Percentiles rank a stretch among this genome's conserved stretches.
Evolutionary conservation across 129 eudicot species (phyloP).

Genomic region (Flaveria ramosissima): DNA sequence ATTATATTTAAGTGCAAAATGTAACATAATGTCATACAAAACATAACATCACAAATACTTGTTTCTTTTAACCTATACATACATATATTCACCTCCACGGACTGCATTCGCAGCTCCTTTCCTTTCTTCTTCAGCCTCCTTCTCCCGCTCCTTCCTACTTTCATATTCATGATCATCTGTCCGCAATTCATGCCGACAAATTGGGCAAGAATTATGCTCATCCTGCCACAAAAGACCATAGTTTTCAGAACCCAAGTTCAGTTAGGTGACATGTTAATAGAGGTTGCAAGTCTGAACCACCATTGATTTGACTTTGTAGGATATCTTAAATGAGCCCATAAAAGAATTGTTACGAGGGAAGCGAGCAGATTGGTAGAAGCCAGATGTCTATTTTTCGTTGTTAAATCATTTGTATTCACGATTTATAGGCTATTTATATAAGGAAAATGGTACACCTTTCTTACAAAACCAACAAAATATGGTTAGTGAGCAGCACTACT

Average conservation of each 20-base stretch:
- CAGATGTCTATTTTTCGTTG: background rate
- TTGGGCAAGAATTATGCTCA: slow-evolving; percentile 93
- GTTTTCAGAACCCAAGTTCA: background rate
- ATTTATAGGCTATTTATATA: background rate
- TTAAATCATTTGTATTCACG: too few species aligned
- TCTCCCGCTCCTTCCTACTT: slow-evolving; percentile 90
- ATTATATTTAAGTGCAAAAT: background rate
- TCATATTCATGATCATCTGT: slow-evolving; percentile 95
- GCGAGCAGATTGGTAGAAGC: background rate
- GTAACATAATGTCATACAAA: slow-evolving; percentile 13
- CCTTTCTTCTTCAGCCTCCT: slow-evolving; percentile 95
- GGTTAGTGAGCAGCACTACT: too few species aligned
- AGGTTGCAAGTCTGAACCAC: too few species aligned
- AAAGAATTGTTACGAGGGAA: background rate
- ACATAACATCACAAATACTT: background rate
- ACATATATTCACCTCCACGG: slow-evolving; percentile 96
- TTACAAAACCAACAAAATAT: background rate
- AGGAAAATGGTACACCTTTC: background rate
- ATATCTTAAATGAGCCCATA: background rate
- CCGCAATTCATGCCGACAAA: slow-evolving; percentile 86
- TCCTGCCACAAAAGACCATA: slow-evolving; percentile 45
- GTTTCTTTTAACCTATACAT: slow-evolving; percentile 47
- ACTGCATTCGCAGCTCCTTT: slow-evolving; percentile 96
- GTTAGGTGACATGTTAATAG: background rate
- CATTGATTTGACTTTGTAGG: background rate